phyloP scores from a whole-genome alignment of 1,284 basidiomycete genomes.

The Polyporus tsugae region DNA sequence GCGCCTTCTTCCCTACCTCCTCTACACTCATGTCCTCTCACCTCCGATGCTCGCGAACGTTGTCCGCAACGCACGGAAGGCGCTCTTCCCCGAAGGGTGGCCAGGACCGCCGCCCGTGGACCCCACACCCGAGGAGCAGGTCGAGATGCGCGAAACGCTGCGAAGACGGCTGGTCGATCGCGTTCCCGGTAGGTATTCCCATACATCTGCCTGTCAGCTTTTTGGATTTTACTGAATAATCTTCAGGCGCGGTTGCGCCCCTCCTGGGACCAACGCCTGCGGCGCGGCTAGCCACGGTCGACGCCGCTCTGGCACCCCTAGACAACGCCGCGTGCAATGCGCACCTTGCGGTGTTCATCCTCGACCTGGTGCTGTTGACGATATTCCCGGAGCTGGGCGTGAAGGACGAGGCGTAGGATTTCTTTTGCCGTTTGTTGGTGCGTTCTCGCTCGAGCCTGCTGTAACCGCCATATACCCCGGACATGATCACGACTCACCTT shows the following conservation, averaged over 20 bases:
- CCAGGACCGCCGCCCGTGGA: slow-evolving; percentile 71
- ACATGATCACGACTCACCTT: slow-evolving; percentile 5
- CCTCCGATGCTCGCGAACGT: slow-evolving; percentile 55
- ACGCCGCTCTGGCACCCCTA: slow-evolving; percentile 64
- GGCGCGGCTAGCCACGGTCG: slow-evolving; percentile 50
- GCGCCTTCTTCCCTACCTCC: slow-evolving; percentile 69
- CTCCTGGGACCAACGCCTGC: slow-evolving; percentile 57
- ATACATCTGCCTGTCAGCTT: background rate
- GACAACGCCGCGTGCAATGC: slow-evolving; percentile 67
- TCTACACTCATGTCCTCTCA: slow-evolving; percentile 64
- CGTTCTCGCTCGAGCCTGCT: background rate
- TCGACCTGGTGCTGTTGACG: slow-evolving; percentile 67
- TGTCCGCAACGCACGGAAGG: slow-evolving; percentile 61
- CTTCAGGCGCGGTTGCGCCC: slow-evolving; percentile 45
- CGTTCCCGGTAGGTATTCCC: slow-evolving; percentile 51
- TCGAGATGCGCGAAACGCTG: slow-evolving; percentile 60
- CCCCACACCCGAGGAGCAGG: slow-evolving; percentile 76
- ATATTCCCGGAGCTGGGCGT: slow-evolving; percentile 73
- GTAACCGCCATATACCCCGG: slow-evolving; percentile 8
- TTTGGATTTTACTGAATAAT: slow-evolving; percentile 5
- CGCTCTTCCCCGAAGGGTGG: slow-evolving; percentile 84
- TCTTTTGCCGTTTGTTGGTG: background rate
- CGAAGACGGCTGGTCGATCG: slow-evolving; percentile 54
- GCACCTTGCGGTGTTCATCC: slow-evolving; percentile 68
- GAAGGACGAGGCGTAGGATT: slow-evolving; percentile 29